phyloP scores from a whole-genome alignment of 163 green algal genomes.

The Trebouxiophyceae sp. region DNA sequence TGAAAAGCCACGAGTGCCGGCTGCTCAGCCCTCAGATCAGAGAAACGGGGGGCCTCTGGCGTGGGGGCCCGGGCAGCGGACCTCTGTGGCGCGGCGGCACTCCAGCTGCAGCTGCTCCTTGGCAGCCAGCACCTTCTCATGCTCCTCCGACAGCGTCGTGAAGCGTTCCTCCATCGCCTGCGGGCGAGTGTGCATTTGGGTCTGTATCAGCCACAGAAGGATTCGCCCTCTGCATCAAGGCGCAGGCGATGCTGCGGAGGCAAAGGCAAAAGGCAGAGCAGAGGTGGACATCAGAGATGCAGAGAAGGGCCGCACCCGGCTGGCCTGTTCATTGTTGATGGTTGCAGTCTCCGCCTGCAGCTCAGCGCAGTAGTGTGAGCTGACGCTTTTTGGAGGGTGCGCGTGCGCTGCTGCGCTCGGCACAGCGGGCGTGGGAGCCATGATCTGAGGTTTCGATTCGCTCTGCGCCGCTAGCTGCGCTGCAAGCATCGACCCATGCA shows the following conservation, averaged over 20 bases:
- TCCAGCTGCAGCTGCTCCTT: conserved; percentile 31
- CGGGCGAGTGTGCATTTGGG: not conserved
- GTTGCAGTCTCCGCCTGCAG: conserved; percentile 33
- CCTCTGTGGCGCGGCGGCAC: conserved; percentile 14
- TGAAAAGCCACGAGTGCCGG: not conserved
- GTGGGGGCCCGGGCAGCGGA: not conserved
- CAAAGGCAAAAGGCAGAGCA: not conserved
- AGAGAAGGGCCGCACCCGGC: conserved; percentile 28
- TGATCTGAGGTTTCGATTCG: too few relatives aligned
- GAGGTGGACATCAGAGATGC: too few relatives aligned
- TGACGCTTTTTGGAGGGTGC: too few relatives aligned
- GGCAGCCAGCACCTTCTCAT: conserved; percentile 18
- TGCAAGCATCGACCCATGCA: too few relatives aligned
- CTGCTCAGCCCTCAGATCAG: not conserved
- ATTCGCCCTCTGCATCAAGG: not conserved
- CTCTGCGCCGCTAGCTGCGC: too few relatives aligned
- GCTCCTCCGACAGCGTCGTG: conserved; percentile 23
- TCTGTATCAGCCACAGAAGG: not conserved
- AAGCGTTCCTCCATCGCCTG: conserved; percentile 47
- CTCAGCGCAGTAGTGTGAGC: not conserved
- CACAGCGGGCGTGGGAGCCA: too few relatives aligned
- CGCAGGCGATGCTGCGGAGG: not conserved
- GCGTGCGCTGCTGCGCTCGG: too few relatives aligned
- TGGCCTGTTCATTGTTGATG: conserved; percentile 41
- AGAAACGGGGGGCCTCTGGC: not conserved